Conservation (phyloP, 2,329 filamentous ascomycete genomes). For the Talaromyces marneffei region DNA sequence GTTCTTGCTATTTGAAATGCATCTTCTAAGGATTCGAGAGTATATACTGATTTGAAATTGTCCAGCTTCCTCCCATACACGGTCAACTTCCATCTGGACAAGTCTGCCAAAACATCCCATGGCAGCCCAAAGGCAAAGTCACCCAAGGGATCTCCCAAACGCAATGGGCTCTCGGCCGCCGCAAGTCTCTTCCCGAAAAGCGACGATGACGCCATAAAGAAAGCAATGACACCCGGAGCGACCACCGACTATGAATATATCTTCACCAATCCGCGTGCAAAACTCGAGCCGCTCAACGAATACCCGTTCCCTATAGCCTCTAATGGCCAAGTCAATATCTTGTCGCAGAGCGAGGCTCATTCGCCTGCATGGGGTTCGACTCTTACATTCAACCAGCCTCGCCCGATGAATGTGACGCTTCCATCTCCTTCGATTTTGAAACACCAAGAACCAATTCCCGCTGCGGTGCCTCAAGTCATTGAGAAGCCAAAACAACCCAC, state of each 20-base stretch:
- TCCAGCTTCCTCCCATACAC: conserved; percentile 85
- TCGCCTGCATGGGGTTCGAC: conserved; percentile 68
- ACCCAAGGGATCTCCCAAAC: conserved; percentile 4
- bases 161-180: conserved; percentile 13
- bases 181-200: conserved; percentile 32
- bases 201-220: conserved; percentile 19
- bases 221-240: conserved; percentile 35
- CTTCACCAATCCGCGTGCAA: conserved; percentile 26
- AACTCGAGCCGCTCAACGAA: conserved; percentile 23
- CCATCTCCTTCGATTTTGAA: conserved; percentile 72
- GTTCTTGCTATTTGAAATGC: conserved; percentile 18
- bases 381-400: conserved; percentile 67
- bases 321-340: conserved; percentile 41
- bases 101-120: conserved; percentile 24
- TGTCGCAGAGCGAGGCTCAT: conserved; percentile 67
- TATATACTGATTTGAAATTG: not conserved
- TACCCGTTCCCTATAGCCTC: conserved; percentile 27
- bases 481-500: conserved; percentile 14
- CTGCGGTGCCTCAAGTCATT: conserved; percentile 18
- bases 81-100: conserved; percentile 65
- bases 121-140: conserved; percentile 23
- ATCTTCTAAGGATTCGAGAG: not conserved
- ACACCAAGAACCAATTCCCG: conserved; percentile 47
- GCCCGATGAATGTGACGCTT: conserved; percentile 62
- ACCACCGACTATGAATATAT: conserved; percentile 40